phyloP scores from a whole-genome alignment of 768 basidiomycete species.

The Favolaschia claudopus region DNA sequence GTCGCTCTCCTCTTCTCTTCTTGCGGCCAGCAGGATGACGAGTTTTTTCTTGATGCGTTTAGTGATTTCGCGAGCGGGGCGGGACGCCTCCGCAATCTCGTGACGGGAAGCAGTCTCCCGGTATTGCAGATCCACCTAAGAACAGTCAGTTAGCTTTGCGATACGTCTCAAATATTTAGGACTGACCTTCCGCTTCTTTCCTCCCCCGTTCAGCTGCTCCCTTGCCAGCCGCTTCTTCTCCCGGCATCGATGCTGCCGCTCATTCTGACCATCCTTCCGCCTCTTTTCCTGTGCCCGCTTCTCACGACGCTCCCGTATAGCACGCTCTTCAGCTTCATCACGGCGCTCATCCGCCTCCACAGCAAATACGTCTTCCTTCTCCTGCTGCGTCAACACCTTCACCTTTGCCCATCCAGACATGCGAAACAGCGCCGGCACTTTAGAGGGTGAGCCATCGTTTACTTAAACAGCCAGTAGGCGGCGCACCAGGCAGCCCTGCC shows the following conservation, averaged over 20 bases:
- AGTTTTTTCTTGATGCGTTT: background rate
- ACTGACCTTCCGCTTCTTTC: slow-evolving; percentile 1
- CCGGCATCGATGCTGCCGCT: slow-evolving; percentile 3
- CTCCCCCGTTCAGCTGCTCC: background rate
- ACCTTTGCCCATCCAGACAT: slow-evolving; percentile 11
- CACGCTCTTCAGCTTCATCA: background rate
- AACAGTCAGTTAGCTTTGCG: background rate
- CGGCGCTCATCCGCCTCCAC: slow-evolving; percentile 7
- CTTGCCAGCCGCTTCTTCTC: background rate
- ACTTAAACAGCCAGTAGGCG: no score
- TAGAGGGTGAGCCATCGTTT: slow-evolving; percentile 3
- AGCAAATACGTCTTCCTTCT: slow-evolving; percentile 5
- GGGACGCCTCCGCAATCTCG: slow-evolving; percentile 9
- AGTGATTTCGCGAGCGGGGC: slow-evolving; percentile 5
- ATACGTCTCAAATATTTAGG: background rate
- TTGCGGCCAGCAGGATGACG: slow-evolving; percentile 10
- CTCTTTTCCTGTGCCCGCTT: background rate
- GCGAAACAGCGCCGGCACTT: background rate
- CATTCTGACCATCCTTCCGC: slow-evolving; percentile 15
- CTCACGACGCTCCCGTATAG: background rate
- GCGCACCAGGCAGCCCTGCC: no score
- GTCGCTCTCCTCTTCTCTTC: background rate
- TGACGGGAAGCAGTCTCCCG: background rate
- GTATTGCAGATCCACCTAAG: slow-evolving; percentile 12
- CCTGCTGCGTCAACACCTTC: slow-evolving; percentile 6